Conservation (phyloP, 495 filamentous ascomycete genomes). For the Tuber indicum region DNA sequence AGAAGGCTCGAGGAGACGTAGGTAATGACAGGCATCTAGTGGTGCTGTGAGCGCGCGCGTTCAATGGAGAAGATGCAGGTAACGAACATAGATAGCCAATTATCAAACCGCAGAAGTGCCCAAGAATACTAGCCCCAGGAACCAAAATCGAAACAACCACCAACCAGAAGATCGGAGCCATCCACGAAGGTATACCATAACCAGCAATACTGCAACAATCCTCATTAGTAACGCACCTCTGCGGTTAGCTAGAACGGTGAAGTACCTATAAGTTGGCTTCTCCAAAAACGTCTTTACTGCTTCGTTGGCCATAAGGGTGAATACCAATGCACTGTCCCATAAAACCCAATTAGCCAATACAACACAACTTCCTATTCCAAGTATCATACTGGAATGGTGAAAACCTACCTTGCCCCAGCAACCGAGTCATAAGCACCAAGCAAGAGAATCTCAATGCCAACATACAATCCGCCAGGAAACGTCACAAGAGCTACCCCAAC, state of each 20-base stretch:
- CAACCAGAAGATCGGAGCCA: slow-evolving; percentile 68
- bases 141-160: slow-evolving; percentile 65
- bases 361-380: background rate
- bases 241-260: background rate
- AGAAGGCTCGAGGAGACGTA: slow-evolving; percentile 37
- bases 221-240: slow-evolving; percentile 52
- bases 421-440: slow-evolving; percentile 60
- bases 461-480: slow-evolving; percentile 65
- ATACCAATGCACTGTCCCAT: slow-evolving; percentile 70
- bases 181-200: slow-evolving; percentile 83
- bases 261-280: slow-evolving; percentile 17
- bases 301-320: slow-evolving; percentile 76
- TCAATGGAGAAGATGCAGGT: slow-evolving; percentile 1
- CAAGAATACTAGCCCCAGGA: slow-evolving; percentile 73
- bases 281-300: slow-evolving; percentile 67
- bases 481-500: slow-evolving; percentile 61
- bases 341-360: slow-evolving; percentile 15
- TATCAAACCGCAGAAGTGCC: slow-evolving; percentile 71
- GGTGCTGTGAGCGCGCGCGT: background rate
- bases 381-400: background rate
- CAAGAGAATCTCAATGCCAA: slow-evolving; percentile 62
- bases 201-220: slow-evolving; percentile 61
- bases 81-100: slow-evolving; percentile 79
- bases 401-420: slow-evolving; percentile 71
- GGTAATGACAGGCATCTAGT: slow-evolving; percentile 39